phyloP scores from a whole-genome alignment of 495 filamentous ascomycete species.

The Penicillium ochrochloron region DNA sequence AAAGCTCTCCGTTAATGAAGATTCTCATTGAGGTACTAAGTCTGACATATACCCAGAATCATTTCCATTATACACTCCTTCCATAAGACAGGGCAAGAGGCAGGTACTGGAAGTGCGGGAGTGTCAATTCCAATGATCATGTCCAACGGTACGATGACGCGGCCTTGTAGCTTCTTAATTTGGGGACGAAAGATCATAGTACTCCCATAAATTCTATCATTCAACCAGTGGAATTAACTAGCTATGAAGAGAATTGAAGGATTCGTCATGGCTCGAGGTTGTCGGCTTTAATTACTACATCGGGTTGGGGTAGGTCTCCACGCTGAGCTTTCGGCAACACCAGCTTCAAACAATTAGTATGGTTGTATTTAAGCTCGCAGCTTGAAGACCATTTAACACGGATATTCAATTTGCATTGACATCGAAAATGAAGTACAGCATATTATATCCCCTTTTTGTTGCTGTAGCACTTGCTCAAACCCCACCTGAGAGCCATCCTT shows the following conservation, averaged over 20 bases:
- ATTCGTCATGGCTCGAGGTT: background rate
- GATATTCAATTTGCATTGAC: no score
- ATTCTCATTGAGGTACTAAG: no score
- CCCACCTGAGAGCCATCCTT: slow-evolving; percentile 6
- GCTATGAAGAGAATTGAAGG: background rate
- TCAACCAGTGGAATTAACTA: background rate
- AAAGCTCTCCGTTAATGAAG: no score
- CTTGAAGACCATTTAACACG: background rate
- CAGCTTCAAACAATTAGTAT: background rate
- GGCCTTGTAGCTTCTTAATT: background rate
- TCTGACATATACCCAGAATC: no score
- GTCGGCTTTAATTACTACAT: slow-evolving; percentile 1
- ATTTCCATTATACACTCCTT: no score
- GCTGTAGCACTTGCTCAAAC: slow-evolving; percentile 14
- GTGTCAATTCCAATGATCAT: background rate
- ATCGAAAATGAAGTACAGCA: background rate
- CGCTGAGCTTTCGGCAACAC: background rate
- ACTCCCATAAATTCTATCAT: background rate
- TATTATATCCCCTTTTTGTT: slow-evolving; percentile 7
- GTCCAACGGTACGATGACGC: background rate
- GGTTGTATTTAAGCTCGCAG: background rate
- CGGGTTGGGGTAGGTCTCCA: background rate
- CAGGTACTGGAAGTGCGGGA: background rate
- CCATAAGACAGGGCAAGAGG: no score
- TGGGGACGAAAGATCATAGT: background rate